Percentiles rank a stretch among this genome's conserved stretches.
Conservation (phyloP, 148 eudicot genomes). For the Tetragonia tetragonoides region DNA sequence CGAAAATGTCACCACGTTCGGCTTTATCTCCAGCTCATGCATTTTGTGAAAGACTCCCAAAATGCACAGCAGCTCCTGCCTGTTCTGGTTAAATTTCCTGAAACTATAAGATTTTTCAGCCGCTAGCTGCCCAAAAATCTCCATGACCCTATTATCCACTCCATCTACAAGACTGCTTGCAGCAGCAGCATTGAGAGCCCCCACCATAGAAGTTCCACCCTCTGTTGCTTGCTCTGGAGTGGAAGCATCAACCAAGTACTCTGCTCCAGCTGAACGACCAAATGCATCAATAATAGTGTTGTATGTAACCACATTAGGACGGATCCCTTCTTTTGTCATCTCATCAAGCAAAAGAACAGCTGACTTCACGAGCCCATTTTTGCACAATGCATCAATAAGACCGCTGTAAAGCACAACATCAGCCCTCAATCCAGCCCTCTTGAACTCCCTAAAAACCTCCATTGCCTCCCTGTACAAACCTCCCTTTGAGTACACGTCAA, state of each 20-base stretch:
- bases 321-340: constrained; percentile 90
- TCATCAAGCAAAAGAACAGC: constrained; percentile 76
- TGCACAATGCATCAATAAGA: constrained; percentile 87
- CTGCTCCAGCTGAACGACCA: constrained; percentile 59
- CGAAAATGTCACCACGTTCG: constrained; percentile 97
- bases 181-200: constrained; percentile 21
- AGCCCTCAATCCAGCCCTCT: constrained; percentile 73
- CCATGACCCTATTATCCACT: constrained; percentile 51
- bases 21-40: constrained; percentile 84
- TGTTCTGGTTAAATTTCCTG: constrained; percentile 38
- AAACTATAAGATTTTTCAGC: constrained; percentile 38
- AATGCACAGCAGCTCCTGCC: constrained; percentile 62
- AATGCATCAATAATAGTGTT: constrained; percentile 95
- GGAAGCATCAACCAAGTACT: constrained; percentile 23
- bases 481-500: constrained; percentile 79
- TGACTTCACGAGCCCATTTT: constrained; percentile 80
- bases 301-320: constrained; percentile 92
- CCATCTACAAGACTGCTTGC: constrained; percentile 19
- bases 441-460: constrained; percentile 72
- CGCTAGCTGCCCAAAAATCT: constrained; percentile 74
- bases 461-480: constrained; percentile 72
- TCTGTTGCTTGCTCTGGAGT: constrained; percentile 26
- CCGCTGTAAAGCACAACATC: constrained; percentile 96
- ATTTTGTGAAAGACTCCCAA: constrained; percentile 85
- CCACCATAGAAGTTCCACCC: constrained; percentile 29